Conservation (phyloP, 768 basidiomycete species). For the Cyclocybe aegerita region DNA sequence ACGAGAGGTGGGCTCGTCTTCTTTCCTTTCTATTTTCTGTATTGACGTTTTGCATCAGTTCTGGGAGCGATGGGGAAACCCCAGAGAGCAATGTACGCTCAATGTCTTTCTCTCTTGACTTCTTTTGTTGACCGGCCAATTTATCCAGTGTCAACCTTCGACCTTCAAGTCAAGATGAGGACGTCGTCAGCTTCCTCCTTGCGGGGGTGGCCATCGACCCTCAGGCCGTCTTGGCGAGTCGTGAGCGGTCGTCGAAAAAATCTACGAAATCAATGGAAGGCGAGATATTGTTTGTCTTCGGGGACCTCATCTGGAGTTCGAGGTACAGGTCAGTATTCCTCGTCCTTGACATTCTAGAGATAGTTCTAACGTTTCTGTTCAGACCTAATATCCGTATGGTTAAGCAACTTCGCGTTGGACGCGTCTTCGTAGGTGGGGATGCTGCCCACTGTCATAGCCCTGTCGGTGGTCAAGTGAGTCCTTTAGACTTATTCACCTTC, state of each 20-base stretch:
- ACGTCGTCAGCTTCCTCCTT: constrained; percentile 7
- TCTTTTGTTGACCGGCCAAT: neutral
- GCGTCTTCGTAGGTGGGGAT: constrained; percentile 26
- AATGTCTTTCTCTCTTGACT: neutral
- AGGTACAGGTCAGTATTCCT: constrained; percentile 19
- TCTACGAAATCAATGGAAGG: constrained; percentile 22
- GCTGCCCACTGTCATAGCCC: constrained; percentile 35
- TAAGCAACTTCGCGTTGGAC: constrained; percentile 11
- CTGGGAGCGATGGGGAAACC: constrained; percentile 47
- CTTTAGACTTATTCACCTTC: neutral
- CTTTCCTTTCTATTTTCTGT: neutral
- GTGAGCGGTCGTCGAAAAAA: constrained; percentile 18
- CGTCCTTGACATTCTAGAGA: neutral
- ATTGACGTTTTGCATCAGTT: constrained; percentile 22
- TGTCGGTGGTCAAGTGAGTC: constrained; percentile 27
- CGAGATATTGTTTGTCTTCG: constrained; percentile 24
- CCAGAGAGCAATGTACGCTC: constrained; percentile 29
- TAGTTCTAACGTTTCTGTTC: neutral
- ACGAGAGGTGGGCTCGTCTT: constrained; percentile 24
- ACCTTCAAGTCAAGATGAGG: constrained; percentile 13
- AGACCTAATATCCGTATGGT: constrained; percentile 23
- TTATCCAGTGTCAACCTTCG: constrained; percentile 4
- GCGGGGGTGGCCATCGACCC: constrained; percentile 8
- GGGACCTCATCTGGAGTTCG: constrained; percentile 26
- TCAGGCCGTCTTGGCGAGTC: constrained; percentile 3